Evolutionary conservation across 1,139 yeast species (phyloP).

Genomic region (Kodamaea alishanica): DNA sequence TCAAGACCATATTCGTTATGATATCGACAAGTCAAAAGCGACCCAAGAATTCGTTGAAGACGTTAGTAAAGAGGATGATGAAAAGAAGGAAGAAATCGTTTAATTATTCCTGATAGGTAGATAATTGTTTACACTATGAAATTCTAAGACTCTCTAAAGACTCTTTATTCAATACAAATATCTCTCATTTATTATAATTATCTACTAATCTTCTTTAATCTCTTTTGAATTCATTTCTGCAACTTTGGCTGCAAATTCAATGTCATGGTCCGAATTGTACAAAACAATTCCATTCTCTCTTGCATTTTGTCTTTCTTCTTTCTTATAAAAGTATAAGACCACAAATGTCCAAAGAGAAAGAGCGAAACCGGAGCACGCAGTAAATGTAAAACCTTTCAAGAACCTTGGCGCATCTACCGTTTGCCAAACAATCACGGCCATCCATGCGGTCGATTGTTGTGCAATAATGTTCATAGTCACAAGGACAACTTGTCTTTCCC

Average conservation of each 20-base stretch:
- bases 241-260: slow-evolving; percentile 11
- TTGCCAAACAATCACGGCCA: slow-evolving; percentile 36
- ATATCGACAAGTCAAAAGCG: slow-evolving; percentile 13
- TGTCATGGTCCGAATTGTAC: slow-evolving; percentile 15
- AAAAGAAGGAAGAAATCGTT: slow-evolving; percentile 2
- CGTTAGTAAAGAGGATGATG: slow-evolving; percentile 3
- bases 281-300: slow-evolving; percentile 36
- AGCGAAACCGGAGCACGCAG: slow-evolving; percentile 51
- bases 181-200: neutral
- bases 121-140: too few species aligned
- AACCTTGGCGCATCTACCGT: slow-evolving; percentile 52
- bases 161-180: neutral
- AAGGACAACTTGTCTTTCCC: slow-evolving; percentile 42
- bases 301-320: slow-evolving; percentile 51
- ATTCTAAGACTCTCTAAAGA: neutral
- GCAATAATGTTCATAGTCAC: slow-evolving; percentile 45
- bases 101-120: neutral
- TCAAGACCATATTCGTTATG: slow-evolving; percentile 19
- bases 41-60: slow-evolving; percentile 13
- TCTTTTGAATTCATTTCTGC: neutral
- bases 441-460: slow-evolving; percentile 44
- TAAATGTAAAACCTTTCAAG: slow-evolving; percentile 48
- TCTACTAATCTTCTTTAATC: neutral
- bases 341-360: slow-evolving; percentile 52
- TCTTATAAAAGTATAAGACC: slow-evolving; percentile 55